Evolutionary conservation across 805 yeast species (phyloP).

Genomic region (Pichia ethanolica): DNA sequence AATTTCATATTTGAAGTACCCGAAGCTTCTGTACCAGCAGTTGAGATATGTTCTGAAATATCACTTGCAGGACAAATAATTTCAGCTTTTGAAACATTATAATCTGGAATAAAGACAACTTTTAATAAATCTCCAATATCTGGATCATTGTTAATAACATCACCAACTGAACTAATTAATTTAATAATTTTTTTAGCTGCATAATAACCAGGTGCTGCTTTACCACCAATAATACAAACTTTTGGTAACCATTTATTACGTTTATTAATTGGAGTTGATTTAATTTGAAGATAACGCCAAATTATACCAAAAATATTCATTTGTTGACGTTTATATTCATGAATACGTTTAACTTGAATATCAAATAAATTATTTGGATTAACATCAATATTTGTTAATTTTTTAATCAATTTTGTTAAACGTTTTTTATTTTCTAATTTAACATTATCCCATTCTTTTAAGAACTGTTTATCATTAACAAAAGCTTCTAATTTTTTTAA

Average conservation of each 20-base stretch:
- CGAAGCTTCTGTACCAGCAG: slow-evolving; percentile 96
- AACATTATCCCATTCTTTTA: slow-evolving; percentile 60
- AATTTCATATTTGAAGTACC: slow-evolving; percentile 97
- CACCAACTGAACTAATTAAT: slow-evolving; percentile 72
- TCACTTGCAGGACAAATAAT: slow-evolving; percentile 86
- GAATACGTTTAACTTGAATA: slow-evolving; percentile 90
- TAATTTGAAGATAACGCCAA: slow-evolving; percentile 71
- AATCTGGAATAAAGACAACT: slow-evolving; percentile 85
- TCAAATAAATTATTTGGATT: slow-evolving; percentile 76
- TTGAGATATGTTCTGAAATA: slow-evolving; percentile 86
- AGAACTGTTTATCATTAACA: slow-evolving; percentile 63
- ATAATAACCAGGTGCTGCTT: slow-evolving; percentile 96
- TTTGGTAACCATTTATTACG: slow-evolving; percentile 62
- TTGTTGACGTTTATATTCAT: slow-evolving; percentile 94
- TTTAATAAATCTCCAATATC: slow-evolving; percentile 71
- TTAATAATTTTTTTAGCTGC: slow-evolving; percentile 90
- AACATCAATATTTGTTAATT: slow-evolving; percentile 52
- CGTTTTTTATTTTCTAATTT: slow-evolving; percentile 62
- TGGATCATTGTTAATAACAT: slow-evolving; percentile 69
- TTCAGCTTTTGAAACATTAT: slow-evolving; percentile 91
- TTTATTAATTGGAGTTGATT: slow-evolving; percentile 57
- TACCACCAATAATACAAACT: slow-evolving; percentile 84
- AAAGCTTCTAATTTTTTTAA: slow-evolving; percentile 61
- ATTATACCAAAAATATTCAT: slow-evolving; percentile 86
- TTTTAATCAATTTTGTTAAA: slow-evolving; percentile 60